These are phyloP conservation scores for Calonectria honghensis DNA, from an alignment of 2,329 filamentous ascomycete genomes.

Conservation along the genomic window DNA sequence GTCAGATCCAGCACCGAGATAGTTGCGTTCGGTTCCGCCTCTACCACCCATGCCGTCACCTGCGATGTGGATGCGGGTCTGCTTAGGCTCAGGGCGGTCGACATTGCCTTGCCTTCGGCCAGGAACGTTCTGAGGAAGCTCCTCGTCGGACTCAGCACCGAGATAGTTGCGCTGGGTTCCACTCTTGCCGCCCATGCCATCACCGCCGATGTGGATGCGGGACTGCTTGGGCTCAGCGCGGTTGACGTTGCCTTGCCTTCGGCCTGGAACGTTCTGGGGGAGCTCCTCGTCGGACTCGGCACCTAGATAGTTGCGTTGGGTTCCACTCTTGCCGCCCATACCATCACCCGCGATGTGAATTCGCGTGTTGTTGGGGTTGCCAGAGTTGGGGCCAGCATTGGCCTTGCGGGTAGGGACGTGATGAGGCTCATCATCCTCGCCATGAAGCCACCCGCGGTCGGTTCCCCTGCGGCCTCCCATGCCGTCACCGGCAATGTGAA, in stretches of 20 bases:
- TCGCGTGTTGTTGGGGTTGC: conserved; percentile 43
- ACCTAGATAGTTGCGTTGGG: conserved; percentile 75
- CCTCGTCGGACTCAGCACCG: conserved; percentile 68
- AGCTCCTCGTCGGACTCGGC: conserved; percentile 55
- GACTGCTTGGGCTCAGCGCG: conserved; percentile 44
- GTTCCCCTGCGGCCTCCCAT: conserved; percentile 78
- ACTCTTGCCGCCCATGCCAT: conserved; percentile 79
- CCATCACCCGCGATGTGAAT: conserved; percentile 68
- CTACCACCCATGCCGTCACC: conserved; percentile 80
- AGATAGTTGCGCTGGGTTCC: conserved; percentile 69
- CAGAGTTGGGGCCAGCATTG: conserved; percentile 37
- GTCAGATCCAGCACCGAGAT: conserved; percentile 68
- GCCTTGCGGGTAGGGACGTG: conserved; percentile 61
- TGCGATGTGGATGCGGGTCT: conserved; percentile 64
- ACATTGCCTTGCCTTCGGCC: conserved; percentile 42
- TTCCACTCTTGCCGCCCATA: conserved; percentile 72
- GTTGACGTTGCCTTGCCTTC: conserved; percentile 44
- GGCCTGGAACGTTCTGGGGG: conserved; percentile 46
- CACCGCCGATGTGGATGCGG: conserved; percentile 69
- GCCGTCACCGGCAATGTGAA: conserved; percentile 75
- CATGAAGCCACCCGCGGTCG: conserved; percentile 74
- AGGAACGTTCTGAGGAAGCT: conserved; percentile 54
- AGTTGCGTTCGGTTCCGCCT: conserved; percentile 72
- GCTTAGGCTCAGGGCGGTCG: conserved; percentile 6
- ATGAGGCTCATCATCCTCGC: conserved; percentile 65